Base-by-base conservation (phyloP, 2,329 filamentous ascomycete species). In the Fusarium sp. region DNA sequence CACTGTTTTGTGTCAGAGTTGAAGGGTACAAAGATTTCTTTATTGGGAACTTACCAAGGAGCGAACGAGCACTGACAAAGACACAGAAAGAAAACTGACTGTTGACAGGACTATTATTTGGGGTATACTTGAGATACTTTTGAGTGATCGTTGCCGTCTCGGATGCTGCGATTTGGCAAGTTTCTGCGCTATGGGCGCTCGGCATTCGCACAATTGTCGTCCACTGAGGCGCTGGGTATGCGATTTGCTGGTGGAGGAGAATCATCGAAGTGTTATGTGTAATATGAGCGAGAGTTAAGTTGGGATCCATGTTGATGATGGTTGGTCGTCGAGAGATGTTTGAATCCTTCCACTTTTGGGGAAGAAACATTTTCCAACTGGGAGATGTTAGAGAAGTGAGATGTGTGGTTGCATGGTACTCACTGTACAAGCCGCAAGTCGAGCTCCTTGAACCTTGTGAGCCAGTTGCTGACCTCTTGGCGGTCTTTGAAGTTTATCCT, bases 231-330 rank as follows among this genome's bases (percentile, higher is more conserved):
- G 25, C 73, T 0, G 85, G 85, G 52, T 86, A 87, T 0, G 86
- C 86, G 43, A 88, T 87, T 7, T 80, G 79, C 50, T 88, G 86
- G 63, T 88, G 86, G 0, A 88, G 76, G 0, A 87, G 78, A 27
- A 88, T 86, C 79, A 87, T 86, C 0, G 86, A 86, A 0, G 85
- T 84, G 63, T 87, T 87, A 56, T 88, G 86, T 0, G 85, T 87
- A 11, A 86, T 80, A 37, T 88, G 86, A 0, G 86, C 86, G 0
- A 87, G 74, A 0, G 86, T 87, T 20, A 88, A 77, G 54, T 88
- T 88, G 0, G 86, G 86, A 59, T 88, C 86, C 73, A 77, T 73
- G 81, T 86, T 86, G 15, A 76, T 76, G 0, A 79, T 71, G 0
- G 73, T 74, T 3, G 72, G 70, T 17, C 78, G 68, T 2, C 77